phyloP scores from a whole-genome alignment of 1,284 basidiomycete species.

The Cutaneotrichosporon sp. region DNA sequence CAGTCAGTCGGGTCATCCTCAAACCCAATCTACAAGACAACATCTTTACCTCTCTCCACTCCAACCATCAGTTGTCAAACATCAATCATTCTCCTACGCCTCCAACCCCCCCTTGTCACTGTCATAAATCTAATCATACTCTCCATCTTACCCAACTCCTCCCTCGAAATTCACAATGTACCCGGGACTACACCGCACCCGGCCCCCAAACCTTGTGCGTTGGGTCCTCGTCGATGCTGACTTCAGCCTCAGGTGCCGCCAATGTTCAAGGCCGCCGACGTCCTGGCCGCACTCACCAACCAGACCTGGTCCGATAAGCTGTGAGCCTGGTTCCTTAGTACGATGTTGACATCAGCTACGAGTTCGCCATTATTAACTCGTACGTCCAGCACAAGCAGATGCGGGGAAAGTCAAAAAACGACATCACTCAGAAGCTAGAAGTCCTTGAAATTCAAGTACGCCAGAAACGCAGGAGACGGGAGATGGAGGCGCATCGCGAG shows the following conservation, averaged over 20 bases:
- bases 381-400: conserved; percentile 39
- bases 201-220: background rate
- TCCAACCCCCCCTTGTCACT: too few species aligned
- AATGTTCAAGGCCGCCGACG: conserved; percentile 5
- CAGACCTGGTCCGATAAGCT: background rate
- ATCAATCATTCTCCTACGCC: too few species aligned
- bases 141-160: background rate
- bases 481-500: background rate
- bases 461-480: background rate
- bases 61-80: too few species aligned
- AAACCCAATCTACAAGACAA: too few species aligned
- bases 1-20: too few species aligned
- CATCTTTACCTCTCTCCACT: too few species aligned
- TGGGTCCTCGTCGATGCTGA: background rate
- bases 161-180: background rate
- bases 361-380: conserved; percentile 36
- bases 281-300: background rate
- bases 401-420: conserved; percentile 26
- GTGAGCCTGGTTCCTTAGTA: background rate
- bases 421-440: conserved; percentile 35
- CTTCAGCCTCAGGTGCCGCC: background rate
- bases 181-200: background rate
- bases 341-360: conserved; percentile 25
- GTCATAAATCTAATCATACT: too few species aligned
- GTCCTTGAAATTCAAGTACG: conserved; percentile 38